phyloP scores from a whole-genome alignment of 1,284 basidiomycete genomes.

The Malassezia pachydermatis region DNA sequence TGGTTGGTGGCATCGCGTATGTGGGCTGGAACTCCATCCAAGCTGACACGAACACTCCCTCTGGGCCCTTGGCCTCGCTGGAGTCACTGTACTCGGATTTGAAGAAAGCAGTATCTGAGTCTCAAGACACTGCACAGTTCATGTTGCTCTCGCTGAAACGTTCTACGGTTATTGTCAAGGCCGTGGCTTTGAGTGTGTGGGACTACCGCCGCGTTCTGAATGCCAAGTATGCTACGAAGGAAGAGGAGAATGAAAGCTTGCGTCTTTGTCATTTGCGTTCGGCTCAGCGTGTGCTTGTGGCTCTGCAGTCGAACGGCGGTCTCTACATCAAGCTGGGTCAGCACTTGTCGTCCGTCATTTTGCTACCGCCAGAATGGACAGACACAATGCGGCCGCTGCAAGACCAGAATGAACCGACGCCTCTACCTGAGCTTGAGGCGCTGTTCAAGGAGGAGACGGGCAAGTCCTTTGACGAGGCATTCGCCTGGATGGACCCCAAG shows the following conservation, averaged over 20 bases:
- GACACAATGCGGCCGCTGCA: constrained; percentile 56
- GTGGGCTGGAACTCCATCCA: constrained; percentile 20
- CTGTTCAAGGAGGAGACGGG: constrained; percentile 45
- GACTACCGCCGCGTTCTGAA: constrained; percentile 43
- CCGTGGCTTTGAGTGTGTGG: constrained; percentile 43
- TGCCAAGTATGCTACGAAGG: constrained; percentile 25
- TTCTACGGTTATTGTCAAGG: constrained; percentile 43
- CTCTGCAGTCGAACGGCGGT: constrained; percentile 62
- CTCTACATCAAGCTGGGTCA: constrained; percentile 73
- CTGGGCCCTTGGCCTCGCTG: neutral
- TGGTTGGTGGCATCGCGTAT: constrained; percentile 20
- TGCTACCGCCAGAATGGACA: constrained; percentile 68
- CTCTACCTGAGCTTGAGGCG: constrained; percentile 41
- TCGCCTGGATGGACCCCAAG: constrained; percentile 68
- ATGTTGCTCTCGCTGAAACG: constrained; percentile 34
- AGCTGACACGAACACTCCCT: constrained; percentile 23
- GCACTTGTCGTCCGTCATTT: constrained; percentile 56
- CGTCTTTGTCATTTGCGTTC: constrained; percentile 44
- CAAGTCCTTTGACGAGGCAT: constrained; percentile 39
- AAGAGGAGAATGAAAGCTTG: constrained; percentile 30
- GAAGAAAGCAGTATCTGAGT: constrained; percentile 12
- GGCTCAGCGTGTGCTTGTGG: constrained; percentile 37
- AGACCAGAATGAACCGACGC: constrained; percentile 46
- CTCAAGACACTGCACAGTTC: constrained; percentile 21
- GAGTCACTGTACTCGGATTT: constrained; percentile 14